Evolutionary conservation across 2,329 filamentous ascomycete species (phyloP).

Genomic region (Hawksworthiomyces lignivorus): DNA sequence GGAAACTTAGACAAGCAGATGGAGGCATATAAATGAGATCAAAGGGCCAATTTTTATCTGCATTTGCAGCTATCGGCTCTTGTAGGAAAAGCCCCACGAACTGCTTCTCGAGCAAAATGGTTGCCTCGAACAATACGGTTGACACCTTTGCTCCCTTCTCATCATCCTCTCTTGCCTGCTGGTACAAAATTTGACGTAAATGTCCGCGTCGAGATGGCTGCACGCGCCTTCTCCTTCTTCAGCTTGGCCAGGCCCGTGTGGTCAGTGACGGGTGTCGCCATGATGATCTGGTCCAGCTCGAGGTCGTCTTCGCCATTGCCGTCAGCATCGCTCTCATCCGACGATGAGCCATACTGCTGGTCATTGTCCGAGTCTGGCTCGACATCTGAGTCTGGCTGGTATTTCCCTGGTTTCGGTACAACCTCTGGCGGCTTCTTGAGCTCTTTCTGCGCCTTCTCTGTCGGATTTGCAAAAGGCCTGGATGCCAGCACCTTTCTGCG

Average conservation of each 20-base stretch:
- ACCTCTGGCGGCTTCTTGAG: constrained; percentile 53
- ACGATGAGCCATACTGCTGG: constrained; percentile 7
- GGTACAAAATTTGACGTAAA: constrained; percentile 43
- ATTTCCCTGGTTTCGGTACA: constrained; percentile 51
- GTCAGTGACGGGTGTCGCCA: constrained; percentile 84
- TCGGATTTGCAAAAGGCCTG: constrained; percentile 69
- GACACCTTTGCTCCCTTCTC: too few relatives aligned
- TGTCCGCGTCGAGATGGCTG: constrained; percentile 39
- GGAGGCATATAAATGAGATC: too few relatives aligned
- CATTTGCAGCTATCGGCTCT: too few relatives aligned
- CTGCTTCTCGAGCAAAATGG: too few relatives aligned
- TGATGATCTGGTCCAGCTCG: constrained; percentile 87
- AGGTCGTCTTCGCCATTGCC: constrained; percentile 48
- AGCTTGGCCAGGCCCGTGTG: constrained; percentile 59
- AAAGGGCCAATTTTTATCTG: too few relatives aligned
- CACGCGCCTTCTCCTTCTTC: constrained; percentile 46
- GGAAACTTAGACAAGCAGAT: too few relatives aligned
- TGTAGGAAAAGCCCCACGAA: too few relatives aligned
- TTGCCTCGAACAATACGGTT: too few relatives aligned
- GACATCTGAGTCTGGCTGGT: constrained; percentile 55
- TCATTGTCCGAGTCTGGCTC: constrained; percentile 64
- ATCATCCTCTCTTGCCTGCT: constrained; percentile 40
- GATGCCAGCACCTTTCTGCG: constrained; percentile 83
- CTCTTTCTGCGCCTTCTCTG: constrained; percentile 22
- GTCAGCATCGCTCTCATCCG: neutral